Evolutionary conservation across 2,329 filamentous ascomycete genomes (phyloP), one percentile per base, ranked within the genome.

Genomic region (Epichloe hybrida): DNA sequence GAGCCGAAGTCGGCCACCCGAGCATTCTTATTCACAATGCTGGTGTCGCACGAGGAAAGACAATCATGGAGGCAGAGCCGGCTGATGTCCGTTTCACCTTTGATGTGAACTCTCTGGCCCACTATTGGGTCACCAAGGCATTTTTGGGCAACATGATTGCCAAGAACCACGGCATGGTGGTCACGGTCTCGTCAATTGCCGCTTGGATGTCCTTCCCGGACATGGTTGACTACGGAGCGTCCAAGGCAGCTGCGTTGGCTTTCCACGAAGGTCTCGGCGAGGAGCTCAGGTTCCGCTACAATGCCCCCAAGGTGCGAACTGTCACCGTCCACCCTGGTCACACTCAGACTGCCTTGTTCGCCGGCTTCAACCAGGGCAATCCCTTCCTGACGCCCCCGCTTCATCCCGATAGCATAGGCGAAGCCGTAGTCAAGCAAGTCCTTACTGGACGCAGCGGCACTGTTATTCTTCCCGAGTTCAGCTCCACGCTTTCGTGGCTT

Each of bases 11-110:
- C 51, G 84, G 83, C 51, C 60, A 77, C 46, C 84, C 84, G 0
- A 87, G 83, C 0, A 70, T 88, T 54, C 70, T 88, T 4, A 82
- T 86, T 68, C 85, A 86, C 69, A 86, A 86, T 60, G 83, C 84
- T 8, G 83, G 83, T 53, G 74, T 84, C 31, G 76, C 72, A 15
- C 74, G 74, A 51, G 81, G 80, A 53, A 78, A 79, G 56, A 75
- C 73, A 5, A 74, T 89, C 55, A 72, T 88, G 45, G 72, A 76
- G 31, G 64, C 73, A 21, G 72, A 73, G 1, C 76, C 81, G 48
- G 69, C 69, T 20, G 76, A 82, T 56, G 72, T 85, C 55, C 76
- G 77, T 38, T 77, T 82, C 58, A 84, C 82, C 48, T 86, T 88
- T 63, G 80, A 81, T 53, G 80, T 88, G 58, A 89, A 88, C 66